phyloP scores from a whole-genome alignment of 1,139 yeast genomes.

The Kluyveromyces sp. region DNA sequence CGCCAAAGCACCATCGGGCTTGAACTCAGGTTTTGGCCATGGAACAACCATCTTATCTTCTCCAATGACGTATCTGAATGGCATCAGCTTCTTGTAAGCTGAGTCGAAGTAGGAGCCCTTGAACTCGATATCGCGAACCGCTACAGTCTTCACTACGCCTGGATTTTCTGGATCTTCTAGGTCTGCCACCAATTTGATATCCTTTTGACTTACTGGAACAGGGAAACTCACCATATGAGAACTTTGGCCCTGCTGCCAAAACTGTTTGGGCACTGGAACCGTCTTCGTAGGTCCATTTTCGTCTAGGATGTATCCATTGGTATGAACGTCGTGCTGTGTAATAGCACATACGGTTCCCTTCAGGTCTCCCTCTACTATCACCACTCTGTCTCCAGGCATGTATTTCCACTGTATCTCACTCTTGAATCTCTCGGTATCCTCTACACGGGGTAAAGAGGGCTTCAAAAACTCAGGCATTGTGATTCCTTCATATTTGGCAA shows the following conservation, averaged over 20 bases:
- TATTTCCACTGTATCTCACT: slow-evolving; percentile 43
- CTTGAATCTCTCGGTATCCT: slow-evolving; percentile 35
- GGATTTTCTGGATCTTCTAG: slow-evolving; percentile 46
- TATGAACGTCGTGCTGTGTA: slow-evolving; percentile 38
- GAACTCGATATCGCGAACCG: slow-evolving; percentile 66
- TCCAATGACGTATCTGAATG: slow-evolving; percentile 69
- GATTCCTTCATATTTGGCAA: slow-evolving; percentile 16
- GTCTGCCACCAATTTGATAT: slow-evolving; percentile 73
- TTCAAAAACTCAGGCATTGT: slow-evolving; percentile 34
- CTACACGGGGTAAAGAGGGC: slow-evolving; percentile 31
- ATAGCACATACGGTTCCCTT: slow-evolving; percentile 67
- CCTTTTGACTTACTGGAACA: slow-evolving; percentile 51
- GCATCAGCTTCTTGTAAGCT: slow-evolving; percentile 66
- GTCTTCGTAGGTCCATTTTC: slow-evolving; percentile 50
- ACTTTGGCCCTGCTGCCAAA: slow-evolving; percentile 69
- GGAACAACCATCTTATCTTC: slow-evolving; percentile 63
- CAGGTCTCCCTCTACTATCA: slow-evolving; percentile 59
- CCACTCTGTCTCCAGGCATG: slow-evolving; percentile 57
- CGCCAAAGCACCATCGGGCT: slow-evolving; percentile 52
- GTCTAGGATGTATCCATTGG: slow-evolving; percentile 49
- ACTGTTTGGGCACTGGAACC: slow-evolving; percentile 56
- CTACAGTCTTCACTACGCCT: slow-evolving; percentile 51
- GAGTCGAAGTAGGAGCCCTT: slow-evolving; percentile 67
- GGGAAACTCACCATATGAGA: slow-evolving; percentile 60
- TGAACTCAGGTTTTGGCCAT: slow-evolving; percentile 78